Evolutionary conservation across 2,329 filamentous ascomycete genomes (phyloP), one percentile per base, ranked within the genome.

Genomic region (Beauveria australis): DNA sequence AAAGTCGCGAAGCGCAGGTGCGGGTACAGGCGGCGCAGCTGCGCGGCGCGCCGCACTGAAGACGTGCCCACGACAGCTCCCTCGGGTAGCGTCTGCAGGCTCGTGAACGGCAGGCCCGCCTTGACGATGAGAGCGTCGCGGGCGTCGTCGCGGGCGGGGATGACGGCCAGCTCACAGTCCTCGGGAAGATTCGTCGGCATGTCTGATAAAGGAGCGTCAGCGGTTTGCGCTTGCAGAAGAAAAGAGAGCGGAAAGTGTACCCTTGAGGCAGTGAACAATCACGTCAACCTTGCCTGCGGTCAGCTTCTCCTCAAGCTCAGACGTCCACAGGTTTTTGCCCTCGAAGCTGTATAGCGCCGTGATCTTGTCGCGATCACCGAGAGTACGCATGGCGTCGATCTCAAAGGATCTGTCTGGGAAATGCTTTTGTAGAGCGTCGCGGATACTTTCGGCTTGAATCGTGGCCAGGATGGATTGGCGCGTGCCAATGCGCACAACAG

Each of bases 271-370:
- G 77, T 99, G 94, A 79, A 96, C 89, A 64, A 96, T 88, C 49
- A 96, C 75, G 75, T 96, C 91, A 64, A 96, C 75, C 66, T 89
- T 79, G 53, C 84, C 81, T 26, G 82, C 81, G 54, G 87, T 77
- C 57, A 97, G 81, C 69, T 86, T 80, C n/a, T 87, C 88, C 75
- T 99, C 94, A 54, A 99, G 81, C 77, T 97, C 93, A 66, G 91
- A 86, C 8, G 94, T 99, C 94, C 94, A 99, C 61, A 99, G 78
- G 57, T 90, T 91, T 79, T 99, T 97, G 62, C 91, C 90, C 63
- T 89, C 89, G 72, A 97, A 89, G 67, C 91, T 89, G 72, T 94
- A 91, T 60, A 99, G 82, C 4, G 93, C 89, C 43, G 92, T 97
- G 61, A 84, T 83, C 75, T 96, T 93, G 79, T 97, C 92, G 75